Evolutionary conservation across 2,329 filamentous ascomycete species (phyloP), one percentile per base, ranked within the genome.

Genomic region (Pseudocercospora vitis): DNA sequence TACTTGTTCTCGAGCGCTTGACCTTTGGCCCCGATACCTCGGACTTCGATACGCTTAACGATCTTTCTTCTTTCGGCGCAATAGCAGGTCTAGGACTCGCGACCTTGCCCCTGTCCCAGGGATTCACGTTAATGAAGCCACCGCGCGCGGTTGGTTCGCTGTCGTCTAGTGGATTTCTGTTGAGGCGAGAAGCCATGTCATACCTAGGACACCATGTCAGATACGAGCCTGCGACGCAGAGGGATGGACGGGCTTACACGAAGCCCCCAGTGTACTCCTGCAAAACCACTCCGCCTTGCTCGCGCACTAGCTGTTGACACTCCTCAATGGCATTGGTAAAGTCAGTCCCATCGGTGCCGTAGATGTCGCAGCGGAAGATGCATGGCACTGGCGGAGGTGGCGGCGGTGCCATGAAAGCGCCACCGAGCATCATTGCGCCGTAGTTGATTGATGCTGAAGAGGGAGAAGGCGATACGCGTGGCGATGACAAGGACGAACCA

Each of bases 181-280:
- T 47, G 18, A n/a, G 32, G 19, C 16, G 24, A 11, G 28, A 28
- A 3, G 19, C n/a, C n/a, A 42, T 46, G 21, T 33, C 31, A 8
- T 45, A 31, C 6, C 48, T 51, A 37, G 3, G 18, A 8, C 14
- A 26, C 1, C n/a, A 21, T 12, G 47, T 40, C 9, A 37, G 9
- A 28, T 14, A 9, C 14, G 23, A 28, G 9, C 23, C 14, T 12
- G 4, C 12, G 31, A 16, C 8, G 6, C 11, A 16, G 18, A 37
- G 33, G 9, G 2, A 35, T 7, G 26, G 4, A 35, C n/a, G n/a
- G n/a, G n/a, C 21, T 37, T 55, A 64, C 33, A 64, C 50, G 42
- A 64, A 62, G 9, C 62, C 62, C 29, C 60, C 60, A 2, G 47
- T 53, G 48, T 53, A 64, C 24, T 58, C 50, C 18, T 50, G 32